A percentile compares a stretch with the other conserved stretches of the same genome.
Conservation (phyloP, 2,329 filamentous ascomycete species). For the Sarocladiaceae sp. region DNA sequence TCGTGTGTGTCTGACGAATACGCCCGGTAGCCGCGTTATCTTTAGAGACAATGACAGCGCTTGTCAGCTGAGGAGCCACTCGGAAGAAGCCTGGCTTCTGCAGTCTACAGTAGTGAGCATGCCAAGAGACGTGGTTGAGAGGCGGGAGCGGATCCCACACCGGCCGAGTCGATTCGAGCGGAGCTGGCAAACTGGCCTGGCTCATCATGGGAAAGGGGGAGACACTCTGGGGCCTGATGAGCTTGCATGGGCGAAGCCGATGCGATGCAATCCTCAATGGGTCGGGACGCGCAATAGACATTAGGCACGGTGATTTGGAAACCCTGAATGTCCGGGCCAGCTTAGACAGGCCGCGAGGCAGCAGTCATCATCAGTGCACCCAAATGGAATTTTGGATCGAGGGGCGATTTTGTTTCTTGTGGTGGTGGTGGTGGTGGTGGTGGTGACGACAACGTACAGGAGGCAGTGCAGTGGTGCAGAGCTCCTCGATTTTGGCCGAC, state of each 20-base stretch:
- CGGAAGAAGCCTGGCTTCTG: too few relatives aligned
- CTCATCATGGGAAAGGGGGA: not conserved
- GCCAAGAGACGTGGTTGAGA: constrained; percentile 6
- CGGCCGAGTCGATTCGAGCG: too few relatives aligned
- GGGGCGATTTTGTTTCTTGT: constrained; percentile 2
- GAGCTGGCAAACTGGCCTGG: too few relatives aligned
- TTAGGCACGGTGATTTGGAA: not conserved
- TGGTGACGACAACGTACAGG: constrained; percentile 7
- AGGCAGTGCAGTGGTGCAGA: too few relatives aligned
- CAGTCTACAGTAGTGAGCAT: not conserved
- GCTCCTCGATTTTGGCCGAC: too few relatives aligned
- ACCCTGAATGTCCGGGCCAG: too few relatives aligned
- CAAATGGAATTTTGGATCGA: not conserved
- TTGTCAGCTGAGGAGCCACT: not conserved
- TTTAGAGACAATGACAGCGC: not conserved
- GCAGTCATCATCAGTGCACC: not conserved
- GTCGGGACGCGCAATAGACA: not conserved
- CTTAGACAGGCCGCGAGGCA: too few relatives aligned
- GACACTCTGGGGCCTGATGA: constrained; percentile 2
- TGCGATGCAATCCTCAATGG: too few relatives aligned
- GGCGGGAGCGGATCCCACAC: not conserved
- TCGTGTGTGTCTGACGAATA: constrained; percentile 6
- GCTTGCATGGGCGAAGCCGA: too few relatives aligned
- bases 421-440: constrained; percentile 4
- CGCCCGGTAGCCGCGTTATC: not conserved